Evolutionary conservation across 352 stramenopile genomes (phyloP), one percentile per base, ranked within the genome.

Genomic region (Globisporangium rhizosaccharum): DNA sequence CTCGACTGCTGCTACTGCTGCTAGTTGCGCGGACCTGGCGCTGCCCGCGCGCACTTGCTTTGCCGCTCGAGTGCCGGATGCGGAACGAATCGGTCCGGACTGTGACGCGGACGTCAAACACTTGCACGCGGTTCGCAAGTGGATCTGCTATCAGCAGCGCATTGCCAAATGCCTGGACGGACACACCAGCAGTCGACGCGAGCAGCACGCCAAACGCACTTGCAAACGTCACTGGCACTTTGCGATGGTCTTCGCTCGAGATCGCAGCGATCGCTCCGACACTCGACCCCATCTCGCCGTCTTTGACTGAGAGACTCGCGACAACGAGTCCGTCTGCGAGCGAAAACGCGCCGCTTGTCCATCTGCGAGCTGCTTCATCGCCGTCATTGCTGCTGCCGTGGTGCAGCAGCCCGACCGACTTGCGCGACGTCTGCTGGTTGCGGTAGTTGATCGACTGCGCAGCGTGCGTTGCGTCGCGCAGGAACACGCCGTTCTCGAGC

Each of bases 81-180:
- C 72, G 69, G 33, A 76, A 85, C 3, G 74, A 82, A 26, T 88
- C 75, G 30, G 75, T 88, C 33, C 72, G 69, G 25, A 82, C 69
- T 12, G 74, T 82, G 17, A 77, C 74, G 3, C 56, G 45, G 2
- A 75, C 42, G 23, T 63, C 45, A 51, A 62, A 50, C 0, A 73
- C 58, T 2, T 57, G 52, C 9, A 77, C 46, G 52, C 49, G 52
- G 30, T 56, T 30, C 18, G 47, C 36, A 0, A 66, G 0, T 1
- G 59, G 51, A 44, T 83, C 63, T 2, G 76, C 18, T 20, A 68
- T 42, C 17, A 82, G 67, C 17, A 87, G 14, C 18, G 57, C 52
- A 11, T 77, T 63, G 6, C 60, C 66, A 57, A 72, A 70, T 18
- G 54, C 67, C 25, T 75, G 57, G 8, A 64, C 55, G 1, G 56